These are phyloP conservation scores for Leccinellum rugosiceps DNA, from an alignment of 768 basidiomycete species.

Conservation along the genomic window DNA sequence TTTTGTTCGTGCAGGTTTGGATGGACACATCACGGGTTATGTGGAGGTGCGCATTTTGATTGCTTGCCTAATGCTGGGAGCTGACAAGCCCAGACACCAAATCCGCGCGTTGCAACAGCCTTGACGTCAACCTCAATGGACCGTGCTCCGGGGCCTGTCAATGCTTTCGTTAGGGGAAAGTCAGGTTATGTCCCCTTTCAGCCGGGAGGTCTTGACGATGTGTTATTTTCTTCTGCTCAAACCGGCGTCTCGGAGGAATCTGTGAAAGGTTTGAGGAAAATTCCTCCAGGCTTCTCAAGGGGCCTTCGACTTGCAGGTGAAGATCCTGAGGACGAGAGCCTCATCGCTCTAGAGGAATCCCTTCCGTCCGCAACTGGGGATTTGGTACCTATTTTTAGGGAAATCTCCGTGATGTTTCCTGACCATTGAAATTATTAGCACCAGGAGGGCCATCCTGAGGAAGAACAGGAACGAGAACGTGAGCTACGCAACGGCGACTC, in stretches of 20 bases:
- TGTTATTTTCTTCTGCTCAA: conserved; percentile 33
- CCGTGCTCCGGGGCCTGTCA: conserved; percentile 75
- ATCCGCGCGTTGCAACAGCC: conserved; percentile 58
- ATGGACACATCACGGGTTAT: conserved; percentile 79
- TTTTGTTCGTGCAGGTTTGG: conserved; percentile 75
- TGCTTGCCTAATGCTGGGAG: not conserved
- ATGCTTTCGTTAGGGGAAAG: conserved; percentile 90
- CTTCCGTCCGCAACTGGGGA: conserved; percentile 7
- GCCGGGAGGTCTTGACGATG: conserved; percentile 88
- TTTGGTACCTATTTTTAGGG: conserved; percentile 11
- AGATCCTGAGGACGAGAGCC: conserved; percentile 43
- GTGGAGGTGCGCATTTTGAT: conserved; percentile 54
- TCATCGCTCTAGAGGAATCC: conserved; percentile 31
- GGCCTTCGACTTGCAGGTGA: conserved; percentile 73
- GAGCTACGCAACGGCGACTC: conserved; percentile 16
- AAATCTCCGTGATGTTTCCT: conserved; percentile 18
- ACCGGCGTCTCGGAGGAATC: conserved; percentile 38
- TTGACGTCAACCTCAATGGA: conserved; percentile 83
- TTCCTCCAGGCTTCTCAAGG: conserved; percentile 81
- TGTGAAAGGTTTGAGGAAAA: conserved; percentile 48
- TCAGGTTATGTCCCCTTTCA: conserved; percentile 90
- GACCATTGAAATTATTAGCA: conserved; percentile 22
- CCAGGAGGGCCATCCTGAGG: conserved; percentile 15
- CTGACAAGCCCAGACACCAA: conserved; percentile 44
- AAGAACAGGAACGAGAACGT: conserved; percentile 23